Conservation (phyloP, 441 rosid genomes). For the Arabidopsis lyrata region DNA sequence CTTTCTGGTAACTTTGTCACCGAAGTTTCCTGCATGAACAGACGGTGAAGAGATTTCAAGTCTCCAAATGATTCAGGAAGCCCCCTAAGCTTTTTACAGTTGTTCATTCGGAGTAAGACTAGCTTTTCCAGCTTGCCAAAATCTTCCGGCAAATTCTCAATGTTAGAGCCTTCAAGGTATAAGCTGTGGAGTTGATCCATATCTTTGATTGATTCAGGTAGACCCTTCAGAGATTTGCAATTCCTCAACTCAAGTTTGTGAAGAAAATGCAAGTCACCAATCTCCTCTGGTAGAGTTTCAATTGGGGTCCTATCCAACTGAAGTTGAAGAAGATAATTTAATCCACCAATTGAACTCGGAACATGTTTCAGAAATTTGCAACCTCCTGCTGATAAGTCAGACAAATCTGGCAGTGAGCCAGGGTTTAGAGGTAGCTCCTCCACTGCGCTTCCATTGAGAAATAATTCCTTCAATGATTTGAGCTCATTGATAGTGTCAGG, state of each 20-base stretch:
- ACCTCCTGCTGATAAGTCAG: slow-evolving; percentile 45
- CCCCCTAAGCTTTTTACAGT: slow-evolving; percentile 50
- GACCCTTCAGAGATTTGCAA: slow-evolving; percentile 48
- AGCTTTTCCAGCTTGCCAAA: slow-evolving; percentile 60
- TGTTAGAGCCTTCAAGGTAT: slow-evolving; percentile 47
- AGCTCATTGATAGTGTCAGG: slow-evolving; percentile 57
- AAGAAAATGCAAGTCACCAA: slow-evolving; percentile 52
- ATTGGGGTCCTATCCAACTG: slow-evolving; percentile 53
- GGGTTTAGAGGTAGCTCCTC: slow-evolving; percentile 51
- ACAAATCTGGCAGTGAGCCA: slow-evolving; percentile 50
- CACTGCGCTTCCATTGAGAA: slow-evolving; percentile 30
- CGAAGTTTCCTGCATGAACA: slow-evolving; percentile 57
- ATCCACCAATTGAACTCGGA: slow-evolving; percentile 57
- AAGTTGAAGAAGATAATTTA: slow-evolving; percentile 51
- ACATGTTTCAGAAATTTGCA: slow-evolving; percentile 48
- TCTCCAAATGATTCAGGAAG: slow-evolving; percentile 66
- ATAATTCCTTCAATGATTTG: slow-evolving; percentile 45
- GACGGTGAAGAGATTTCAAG: slow-evolving; percentile 55
- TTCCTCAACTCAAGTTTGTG: slow-evolving; percentile 49
- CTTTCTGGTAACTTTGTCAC: slow-evolving; percentile 59
- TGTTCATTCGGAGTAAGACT: slow-evolving; percentile 41
- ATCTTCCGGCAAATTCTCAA: slow-evolving; percentile 58
- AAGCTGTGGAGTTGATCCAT: slow-evolving; percentile 51
- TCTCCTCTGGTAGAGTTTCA: slow-evolving; percentile 52
- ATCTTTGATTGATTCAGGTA: slow-evolving; percentile 58